These are phyloP conservation scores for Pseudoscleropodium purum DNA, from an alignment of 225 moss, liverwort and hornwort species.

Conservation along the genomic window DNA sequence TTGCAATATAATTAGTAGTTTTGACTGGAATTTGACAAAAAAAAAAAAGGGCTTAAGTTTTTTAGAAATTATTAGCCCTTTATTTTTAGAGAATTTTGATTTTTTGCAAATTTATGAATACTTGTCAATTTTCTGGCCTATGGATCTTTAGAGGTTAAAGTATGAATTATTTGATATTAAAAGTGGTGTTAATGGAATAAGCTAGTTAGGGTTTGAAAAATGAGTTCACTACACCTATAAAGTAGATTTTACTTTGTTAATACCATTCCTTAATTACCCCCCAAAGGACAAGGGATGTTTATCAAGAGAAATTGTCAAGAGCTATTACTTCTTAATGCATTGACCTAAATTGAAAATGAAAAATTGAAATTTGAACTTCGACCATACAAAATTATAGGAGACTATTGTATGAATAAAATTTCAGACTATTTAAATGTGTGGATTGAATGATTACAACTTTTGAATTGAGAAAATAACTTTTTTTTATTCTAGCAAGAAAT, in stretches of 20 bases:
- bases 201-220: neutral
- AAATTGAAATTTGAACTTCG: too few relatives aligned
- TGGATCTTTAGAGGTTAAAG: rapidly evolving
- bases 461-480: too few relatives aligned
- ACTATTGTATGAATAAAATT: too few relatives aligned
- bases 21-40: too few relatives aligned
- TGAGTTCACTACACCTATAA: neutral
- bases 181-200: neutral
- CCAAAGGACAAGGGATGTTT: neutral
- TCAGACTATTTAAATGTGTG: too few relatives aligned
- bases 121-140: neutral
- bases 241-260: neutral
- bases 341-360: too few relatives aligned
- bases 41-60: too few relatives aligned
- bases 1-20: too few relatives aligned
- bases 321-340: neutral
- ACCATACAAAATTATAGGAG: too few relatives aligned
- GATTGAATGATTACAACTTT: too few relatives aligned
- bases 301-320: neutral
- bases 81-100: rapidly evolving
- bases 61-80: too few relatives aligned
- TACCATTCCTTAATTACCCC: neutral
- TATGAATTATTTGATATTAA: neutral
- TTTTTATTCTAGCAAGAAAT: too few relatives aligned
- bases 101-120: neutral